Evolutionary conservation across 352 stramenopile genomes (phyloP), one percentile per base, ranked within the genome.

Genomic region (Pythium volutum): DNA sequence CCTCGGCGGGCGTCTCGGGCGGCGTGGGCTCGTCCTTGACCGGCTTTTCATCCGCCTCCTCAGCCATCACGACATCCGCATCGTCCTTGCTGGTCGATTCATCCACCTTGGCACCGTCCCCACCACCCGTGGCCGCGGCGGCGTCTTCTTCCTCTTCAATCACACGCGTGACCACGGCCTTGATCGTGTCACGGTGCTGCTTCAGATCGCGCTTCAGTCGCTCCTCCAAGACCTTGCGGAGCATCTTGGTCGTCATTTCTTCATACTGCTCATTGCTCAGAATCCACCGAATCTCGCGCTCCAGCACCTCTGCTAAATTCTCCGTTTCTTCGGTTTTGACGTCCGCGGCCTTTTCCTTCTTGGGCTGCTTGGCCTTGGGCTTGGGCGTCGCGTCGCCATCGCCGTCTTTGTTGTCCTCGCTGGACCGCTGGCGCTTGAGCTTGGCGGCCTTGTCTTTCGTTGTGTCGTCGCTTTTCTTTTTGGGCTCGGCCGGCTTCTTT

Each of bases 201-300:
- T 77, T 81, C 47, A 94, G 64, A 46, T 93, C 81, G 64, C 89
- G 84, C 0, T 80, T 65, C 3, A 94, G 67, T 8, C 81, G 79
- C 45, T 88, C 70, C 49, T 92, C 79, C 0, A 94, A 69, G 59
- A 89, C 41, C 54, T 91, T 89, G 33, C 85, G 70, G 47, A 94
- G 76, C 10, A 73, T 94, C 57, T 89, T 88, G 7, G 85, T 94
- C 4, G 85, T 94, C 74, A 94, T 88, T 51, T 91, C 81, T 27
- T 94, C 83, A 53, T 92, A 89, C 34, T 80, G 74, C 48, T 76
- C 89, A 46, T 91, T 91, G 4, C 76, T 67, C 1, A 94, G 62
- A 45, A 94, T 90, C 75, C 79, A 87, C 15, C 81, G 78, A 51
- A 94, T 94, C 62, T 93, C 83, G 33, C 78, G 80, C 55, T 94